phyloP scores from a whole-genome alignment of 805 yeast species.

The Wickerhamiella siamensis region DNA sequence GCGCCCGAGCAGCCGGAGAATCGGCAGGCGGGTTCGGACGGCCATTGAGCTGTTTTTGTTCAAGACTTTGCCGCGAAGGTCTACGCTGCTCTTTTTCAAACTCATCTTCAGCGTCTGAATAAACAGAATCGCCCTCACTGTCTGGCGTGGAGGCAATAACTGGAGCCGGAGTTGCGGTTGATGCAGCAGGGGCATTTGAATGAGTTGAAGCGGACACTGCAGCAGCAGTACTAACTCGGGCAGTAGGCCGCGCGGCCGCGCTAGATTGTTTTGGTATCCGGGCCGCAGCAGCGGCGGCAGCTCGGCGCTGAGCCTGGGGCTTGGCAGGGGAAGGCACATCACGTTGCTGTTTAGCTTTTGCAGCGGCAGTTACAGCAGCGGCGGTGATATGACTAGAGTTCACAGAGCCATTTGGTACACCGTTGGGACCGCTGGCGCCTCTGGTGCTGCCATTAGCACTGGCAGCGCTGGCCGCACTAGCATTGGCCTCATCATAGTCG shows the following conservation, averaged over 20 bases:
- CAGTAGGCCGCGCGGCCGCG: neutral
- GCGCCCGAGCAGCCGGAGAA: neutral
- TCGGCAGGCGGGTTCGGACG: neutral
- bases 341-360: constrained; percentile 1
- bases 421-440: no score
- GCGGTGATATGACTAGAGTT: neutral
- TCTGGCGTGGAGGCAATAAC: neutral
- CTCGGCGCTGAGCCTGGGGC: neutral
- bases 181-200: neutral
- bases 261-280: neutral
- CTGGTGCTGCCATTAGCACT: neutral
- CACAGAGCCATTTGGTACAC: neutral
- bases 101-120: neutral
- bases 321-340: neutral
- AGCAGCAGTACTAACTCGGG: neutral
- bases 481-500: constrained; percentile 8
- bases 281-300: neutral
- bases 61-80: neutral
- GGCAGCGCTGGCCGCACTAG: constrained; percentile 1
- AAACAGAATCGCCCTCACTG: neutral
- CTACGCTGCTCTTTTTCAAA: neutral
- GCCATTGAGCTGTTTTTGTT: neutral
- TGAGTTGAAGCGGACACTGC: neutral
- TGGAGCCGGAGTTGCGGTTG: no score
- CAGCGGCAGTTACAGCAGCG: neutral